Evolutionary conservation across 495 filamentous ascomycete genomes (phyloP).

Genomic region (Aspergillus taichungensis): DNA sequence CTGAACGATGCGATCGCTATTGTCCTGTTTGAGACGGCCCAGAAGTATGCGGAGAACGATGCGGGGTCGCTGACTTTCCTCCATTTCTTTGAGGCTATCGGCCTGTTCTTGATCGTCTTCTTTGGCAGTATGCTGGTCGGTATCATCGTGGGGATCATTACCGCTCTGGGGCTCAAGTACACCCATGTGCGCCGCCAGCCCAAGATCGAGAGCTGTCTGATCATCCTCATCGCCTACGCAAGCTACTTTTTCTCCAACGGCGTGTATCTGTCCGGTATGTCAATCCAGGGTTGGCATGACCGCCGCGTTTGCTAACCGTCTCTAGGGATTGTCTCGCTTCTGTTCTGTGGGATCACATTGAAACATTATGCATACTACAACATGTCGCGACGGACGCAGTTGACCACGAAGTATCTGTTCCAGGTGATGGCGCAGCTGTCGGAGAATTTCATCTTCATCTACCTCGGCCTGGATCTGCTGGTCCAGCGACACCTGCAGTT

Average conservation of each 20-base stretch:
- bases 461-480: conserved; percentile 87
- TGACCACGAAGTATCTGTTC: conserved; percentile 97
- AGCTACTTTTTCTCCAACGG: conserved; percentile 97
- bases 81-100: conserved; percentile 81
- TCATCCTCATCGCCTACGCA: conserved; percentile 88
- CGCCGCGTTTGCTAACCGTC: background rate
- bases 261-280: conserved; percentile 83
- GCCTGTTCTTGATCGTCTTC: conserved; percentile 91
- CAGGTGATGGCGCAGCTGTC: conserved; percentile 89
- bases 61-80: conserved; percentile 56
- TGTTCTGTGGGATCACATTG: conserved; percentile 96
- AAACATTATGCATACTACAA: conserved; percentile 99
- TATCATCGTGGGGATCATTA: conserved; percentile 73
- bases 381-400: conserved; percentile 94
- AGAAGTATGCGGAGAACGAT: conserved; percentile 64
- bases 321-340: conserved; percentile 85
- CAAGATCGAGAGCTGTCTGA: conserved; percentile 91
- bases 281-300: conserved; percentile 3
- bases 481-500: conserved; percentile 80
- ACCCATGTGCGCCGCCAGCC: conserved; percentile 86
- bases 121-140: conserved; percentile 90
- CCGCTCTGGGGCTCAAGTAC: conserved; percentile 83
- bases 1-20: conserved; percentile 97
- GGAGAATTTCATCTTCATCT: conserved; percentile 99
- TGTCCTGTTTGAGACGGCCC: conserved; percentile 95